Percentiles rank a stretch among this genome's conserved stretches.
phyloP scores from a whole-genome alignment of 805 yeast genomes.

The Ascoidea tarda region DNA sequence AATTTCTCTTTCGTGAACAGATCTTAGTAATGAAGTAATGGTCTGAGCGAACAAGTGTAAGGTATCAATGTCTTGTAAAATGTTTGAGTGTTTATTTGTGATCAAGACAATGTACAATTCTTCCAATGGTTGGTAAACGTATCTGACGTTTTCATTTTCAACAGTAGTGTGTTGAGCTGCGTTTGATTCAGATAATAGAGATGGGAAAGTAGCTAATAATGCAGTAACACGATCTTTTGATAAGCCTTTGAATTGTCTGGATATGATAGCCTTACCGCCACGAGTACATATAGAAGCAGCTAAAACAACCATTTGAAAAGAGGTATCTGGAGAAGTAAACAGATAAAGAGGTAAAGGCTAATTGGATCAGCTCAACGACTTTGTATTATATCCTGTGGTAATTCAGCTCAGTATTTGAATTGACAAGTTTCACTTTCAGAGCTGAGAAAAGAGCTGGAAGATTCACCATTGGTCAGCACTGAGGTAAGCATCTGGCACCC shows the following conservation, averaged over 20 bases:
- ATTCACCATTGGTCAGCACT: too few species aligned
- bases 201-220: constrained; percentile 73
- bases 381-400: too few species aligned
- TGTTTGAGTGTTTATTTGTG: constrained; percentile 84
- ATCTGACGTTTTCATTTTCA: constrained; percentile 84
- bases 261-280: constrained; percentile 81
- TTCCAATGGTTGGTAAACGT: constrained; percentile 91
- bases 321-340: too few species aligned
- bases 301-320: constrained; percentile 44
- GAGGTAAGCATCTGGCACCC: too few species aligned
- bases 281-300: constrained; percentile 94
- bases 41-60: constrained; percentile 75
- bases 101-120: constrained; percentile 83
- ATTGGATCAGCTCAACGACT: too few species aligned
- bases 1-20: constrained; percentile 71
- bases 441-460: too few species aligned
- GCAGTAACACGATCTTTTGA: constrained; percentile 77
- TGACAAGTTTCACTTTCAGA: too few species aligned
- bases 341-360: too few species aligned
- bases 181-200: constrained; percentile 51
- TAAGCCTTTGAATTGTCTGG: constrained; percentile 84
- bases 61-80: constrained; percentile 88
- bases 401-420: too few species aligned
- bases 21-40: constrained; percentile 57
- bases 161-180: constrained; percentile 82